Percentiles rank a stretch among this genome's conserved stretches.
These are phyloP conservation scores for Puccinia novopanici DNA, from an alignment of 1,284 basidiomycete species.

Conservation along the genomic window DNA sequence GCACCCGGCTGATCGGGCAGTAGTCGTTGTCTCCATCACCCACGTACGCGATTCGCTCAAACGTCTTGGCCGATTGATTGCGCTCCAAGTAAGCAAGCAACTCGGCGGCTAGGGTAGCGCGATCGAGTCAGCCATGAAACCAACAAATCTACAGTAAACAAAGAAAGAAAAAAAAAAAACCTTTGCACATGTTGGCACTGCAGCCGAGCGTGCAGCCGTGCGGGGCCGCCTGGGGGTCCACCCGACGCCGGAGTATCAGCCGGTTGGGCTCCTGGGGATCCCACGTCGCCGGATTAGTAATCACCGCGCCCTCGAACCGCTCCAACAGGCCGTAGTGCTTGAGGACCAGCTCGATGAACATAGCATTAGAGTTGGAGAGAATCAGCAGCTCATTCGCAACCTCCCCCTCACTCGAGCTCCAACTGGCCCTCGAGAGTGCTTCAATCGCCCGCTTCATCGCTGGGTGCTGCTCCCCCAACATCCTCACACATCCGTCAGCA, in stretches of 20 bases:
- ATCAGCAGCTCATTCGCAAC: slow-evolving; percentile 55
- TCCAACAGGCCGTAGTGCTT: slow-evolving; percentile 50
- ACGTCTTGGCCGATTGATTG: slow-evolving; percentile 24
- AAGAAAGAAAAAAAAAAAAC: slow-evolving; percentile 24
- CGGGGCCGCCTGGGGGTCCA: slow-evolving; percentile 54
- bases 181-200: slow-evolving; percentile 60
- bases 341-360: slow-evolving; percentile 57
- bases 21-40: slow-evolving; percentile 60
- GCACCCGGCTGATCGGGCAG: slow-evolving; percentile 53
- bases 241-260: slow-evolving; percentile 54
- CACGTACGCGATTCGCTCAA: slow-evolving; percentile 58
- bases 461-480: slow-evolving; percentile 31
- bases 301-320: slow-evolving; percentile 56
- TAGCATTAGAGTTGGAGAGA: slow-evolving; percentile 58
- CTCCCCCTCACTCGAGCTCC: not conserved
- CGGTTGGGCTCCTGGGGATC: slow-evolving; percentile 45
- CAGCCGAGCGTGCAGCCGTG: slow-evolving; percentile 58
- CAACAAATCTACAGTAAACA: not conserved
- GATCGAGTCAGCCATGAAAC: not conserved
- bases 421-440: not conserved
- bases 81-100: slow-evolving; percentile 56
- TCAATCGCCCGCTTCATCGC: slow-evolving; percentile 49
- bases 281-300: slow-evolving; percentile 59
- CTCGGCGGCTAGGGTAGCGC: slow-evolving; percentile 54
- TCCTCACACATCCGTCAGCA: not conserved